phyloP scores from a whole-genome alignment of 257 asterid genomes.

The Solanum ossicruentum region DNA sequence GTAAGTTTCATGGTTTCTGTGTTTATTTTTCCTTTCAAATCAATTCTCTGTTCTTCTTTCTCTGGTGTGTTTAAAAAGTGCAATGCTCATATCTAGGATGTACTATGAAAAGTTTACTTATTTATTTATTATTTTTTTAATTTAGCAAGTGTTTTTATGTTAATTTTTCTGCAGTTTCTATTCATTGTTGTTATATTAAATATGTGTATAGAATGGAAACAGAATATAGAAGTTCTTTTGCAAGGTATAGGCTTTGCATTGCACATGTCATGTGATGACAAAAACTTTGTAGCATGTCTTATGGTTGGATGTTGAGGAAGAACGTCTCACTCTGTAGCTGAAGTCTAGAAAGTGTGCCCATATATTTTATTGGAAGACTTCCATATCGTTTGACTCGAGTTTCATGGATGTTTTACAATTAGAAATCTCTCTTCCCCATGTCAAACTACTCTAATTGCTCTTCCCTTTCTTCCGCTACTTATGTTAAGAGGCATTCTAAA shows the following conservation, averaged over 20 bases:
- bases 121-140: not conserved
- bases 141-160: not conserved
- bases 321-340: not conserved
- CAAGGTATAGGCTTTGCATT: not conserved
- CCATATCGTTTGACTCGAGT: not conserved
- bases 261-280: not conserved
- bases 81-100: not conserved
- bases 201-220: not conserved
- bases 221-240: not conserved
- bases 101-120: not conserved
- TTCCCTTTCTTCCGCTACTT: not conserved
- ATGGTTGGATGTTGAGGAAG: not conserved
- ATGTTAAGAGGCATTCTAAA: not conserved
- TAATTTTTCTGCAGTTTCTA: not conserved
- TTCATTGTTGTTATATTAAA: not conserved
- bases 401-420: not conserved
- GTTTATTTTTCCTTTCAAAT: not conserved
- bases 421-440: not conserved
- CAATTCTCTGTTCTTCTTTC: not conserved
- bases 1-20: slow-evolving; percentile 31
- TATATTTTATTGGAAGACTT: not conserved
- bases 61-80: not conserved
- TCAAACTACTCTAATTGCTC: not conserved
- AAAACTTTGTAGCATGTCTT: not conserved
- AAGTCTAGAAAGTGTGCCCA: not conserved